Base-by-base conservation (phyloP, 805 yeast genomes). In the Sugiyamaella valdiviana region DNA sequence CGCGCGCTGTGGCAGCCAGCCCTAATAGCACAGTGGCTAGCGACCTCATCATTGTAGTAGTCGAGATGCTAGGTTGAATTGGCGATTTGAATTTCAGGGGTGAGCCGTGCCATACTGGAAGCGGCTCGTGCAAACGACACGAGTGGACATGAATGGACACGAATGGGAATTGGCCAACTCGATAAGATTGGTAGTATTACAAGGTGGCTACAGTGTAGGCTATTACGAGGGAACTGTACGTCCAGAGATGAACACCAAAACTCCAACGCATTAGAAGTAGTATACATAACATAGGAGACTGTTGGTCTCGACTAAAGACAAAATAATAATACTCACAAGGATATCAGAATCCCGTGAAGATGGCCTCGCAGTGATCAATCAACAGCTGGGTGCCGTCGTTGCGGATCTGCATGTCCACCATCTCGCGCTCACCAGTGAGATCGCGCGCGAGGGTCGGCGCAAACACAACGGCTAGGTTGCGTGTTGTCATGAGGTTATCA, bases 371-470 rank as follows among this genome's bases (percentile, higher is more conserved):
- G 42, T 60, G 50, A 36, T 67, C 70, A 39, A 71, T 68, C 48
- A 91, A 66, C 57, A 84, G 75, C 63, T 88, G 96, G 3, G 93
- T 83, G 22, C 82, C 79, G 36, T 78, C 83, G 55, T 86, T 88
- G 62, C 91, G 77, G 44, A 79, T 75, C 21, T 83, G 84, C 85
- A 88, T 87, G 64, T 93, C 98, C 46, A 73, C 60, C 63, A 93
- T 78, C 64, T 93, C 99, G 47, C 82, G 76, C 55, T 84, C 88
- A 6, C 95, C 90, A 37, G 80, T 75, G 51, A 74, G 69, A 58
- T 88, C 95, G 42, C 95, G 75, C 0, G 89, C 83, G 39, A 93
- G 68, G 6, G 96, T 88, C 2, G 99, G 98, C 1, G 96, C 95
- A 72, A 93, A 93, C 6, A 91, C 96, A 39, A 93, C 87, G 0